Evolutionary conservation across 129 eudicot species (phyloP), one percentile per base, ranked within the genome.

Genomic region (Erigeron canadensis): DNA sequence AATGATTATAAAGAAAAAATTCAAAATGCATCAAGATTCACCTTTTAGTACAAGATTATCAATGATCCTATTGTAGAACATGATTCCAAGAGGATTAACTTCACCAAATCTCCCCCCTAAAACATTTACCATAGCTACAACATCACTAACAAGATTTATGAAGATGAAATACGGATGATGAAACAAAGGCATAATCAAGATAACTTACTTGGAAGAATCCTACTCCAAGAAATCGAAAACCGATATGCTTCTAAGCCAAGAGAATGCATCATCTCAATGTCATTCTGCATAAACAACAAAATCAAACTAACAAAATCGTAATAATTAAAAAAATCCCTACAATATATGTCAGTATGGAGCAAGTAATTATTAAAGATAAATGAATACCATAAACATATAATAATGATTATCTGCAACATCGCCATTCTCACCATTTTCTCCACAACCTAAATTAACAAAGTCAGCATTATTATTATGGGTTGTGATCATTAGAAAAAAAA

Each of bases 221-320:
- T 85, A 69, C 89, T 45, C 96, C 99, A 90, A 40, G 99, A 87
- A 74, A 94, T 84, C 5, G 97, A 94, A 65, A 94, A 87, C 8
- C 96, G 78, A 67, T 90, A 90, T 0, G 93, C 85, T 73, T 83
- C 57, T 12, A 94, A 79, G 21, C 96, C 96, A 77, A 94, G 93
- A 43, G 88, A 83, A 56, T 82, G 84, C 85, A 87, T 56, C 67
- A 84, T 80, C 75, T 94, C 94, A 76, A 87, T 87, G 69, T 94
- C 98, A 81, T 94, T 83, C 98, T 94, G 84, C 55, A 62, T 45
- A 45, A 44, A 67, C 9, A 50, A 13, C 54, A 57, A 66, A 50
- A n/a, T n/a, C 42, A 63, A 28, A 53, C 77, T 2, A 22, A 10
- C 6, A 10, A 44, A n/a, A n/a, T n/a, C n/a, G n/a, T n/a, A n/a